Evolutionary conservation across 768 basidiomycete genomes (phyloP).

Genomic region (Pilatotrama ljubarskyi): DNA sequence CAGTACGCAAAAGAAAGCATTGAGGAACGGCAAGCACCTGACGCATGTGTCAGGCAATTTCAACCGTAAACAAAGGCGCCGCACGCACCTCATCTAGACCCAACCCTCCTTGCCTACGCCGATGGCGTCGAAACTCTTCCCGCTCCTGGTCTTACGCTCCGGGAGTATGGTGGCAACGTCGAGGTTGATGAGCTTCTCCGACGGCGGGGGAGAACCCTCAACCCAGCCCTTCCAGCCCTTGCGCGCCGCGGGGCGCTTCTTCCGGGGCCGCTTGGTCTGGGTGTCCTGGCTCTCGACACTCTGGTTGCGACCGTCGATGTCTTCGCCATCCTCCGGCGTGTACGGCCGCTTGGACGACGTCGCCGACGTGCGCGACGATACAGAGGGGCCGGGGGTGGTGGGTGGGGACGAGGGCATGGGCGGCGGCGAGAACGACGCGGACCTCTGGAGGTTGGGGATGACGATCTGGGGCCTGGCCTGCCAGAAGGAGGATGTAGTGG

Average conservation of each 20-base stretch:
- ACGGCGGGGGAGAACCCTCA: constrained; percentile 79
- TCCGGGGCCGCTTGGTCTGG: constrained; percentile 37
- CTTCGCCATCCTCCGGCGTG: constrained; percentile 67
- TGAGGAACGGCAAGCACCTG: neutral
- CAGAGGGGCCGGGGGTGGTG: constrained; percentile 75
- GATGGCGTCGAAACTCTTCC: constrained; percentile 83
- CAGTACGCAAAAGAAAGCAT: constrained; percentile 9
- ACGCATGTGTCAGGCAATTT: constrained; percentile 40
- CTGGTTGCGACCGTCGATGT: constrained; percentile 30
- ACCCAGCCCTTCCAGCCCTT: constrained; percentile 95
- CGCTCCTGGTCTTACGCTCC: constrained; percentile 79
- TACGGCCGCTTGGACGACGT: constrained; percentile 80
- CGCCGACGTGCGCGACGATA: constrained; percentile 70
- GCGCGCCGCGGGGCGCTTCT: constrained; percentile 61
- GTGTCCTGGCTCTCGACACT: constrained; percentile 27
- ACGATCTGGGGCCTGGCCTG: constrained; percentile 70
- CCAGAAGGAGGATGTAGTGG: constrained; percentile 57
- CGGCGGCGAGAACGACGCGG: constrained; percentile 74
- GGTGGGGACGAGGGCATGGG: constrained; percentile 66
- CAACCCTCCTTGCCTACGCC: constrained; percentile 76
- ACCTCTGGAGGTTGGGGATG: constrained; percentile 68
- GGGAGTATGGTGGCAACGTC: constrained; percentile 69
- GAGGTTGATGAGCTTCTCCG: constrained; percentile 79
- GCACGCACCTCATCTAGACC: constrained; percentile 50
- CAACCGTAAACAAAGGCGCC: constrained; percentile 46